Evolutionary conservation across 2,329 filamentous ascomycete species (phyloP).

Genomic region (Pseudocercospora cruenta): DNA sequence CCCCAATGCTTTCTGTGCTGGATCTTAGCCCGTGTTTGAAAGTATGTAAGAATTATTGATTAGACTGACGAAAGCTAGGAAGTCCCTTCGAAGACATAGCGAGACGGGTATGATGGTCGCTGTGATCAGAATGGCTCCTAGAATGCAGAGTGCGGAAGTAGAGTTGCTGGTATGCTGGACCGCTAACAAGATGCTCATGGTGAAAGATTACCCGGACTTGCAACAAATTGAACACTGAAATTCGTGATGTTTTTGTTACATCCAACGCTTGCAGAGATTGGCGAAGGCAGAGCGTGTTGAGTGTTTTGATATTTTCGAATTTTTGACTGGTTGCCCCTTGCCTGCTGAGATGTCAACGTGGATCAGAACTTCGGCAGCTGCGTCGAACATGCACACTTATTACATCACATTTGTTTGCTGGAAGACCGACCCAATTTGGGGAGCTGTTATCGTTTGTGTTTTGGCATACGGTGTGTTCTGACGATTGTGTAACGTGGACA

Average conservation of each 20-base stretch:
- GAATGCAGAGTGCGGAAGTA: neutral
- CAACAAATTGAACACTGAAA: neutral
- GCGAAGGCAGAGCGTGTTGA: neutral
- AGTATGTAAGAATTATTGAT: neutral
- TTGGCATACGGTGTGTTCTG: neutral
- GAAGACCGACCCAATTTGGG: neutral
- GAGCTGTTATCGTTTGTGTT: neutral
- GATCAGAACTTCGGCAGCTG: constrained; percentile 8
- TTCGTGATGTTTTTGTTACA: neutral
- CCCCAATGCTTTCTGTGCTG: constrained; percentile 61
- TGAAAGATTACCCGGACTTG: neutral
- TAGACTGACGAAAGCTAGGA: constrained; percentile 4
- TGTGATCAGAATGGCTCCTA: neutral
- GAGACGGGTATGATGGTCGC: neutral
- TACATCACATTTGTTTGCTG: constrained; percentile 3
- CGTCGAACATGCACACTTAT: neutral
- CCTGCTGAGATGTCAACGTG: neutral
- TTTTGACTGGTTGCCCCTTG: neutral
- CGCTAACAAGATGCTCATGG: neutral
- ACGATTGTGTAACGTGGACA: constrained; percentile 15
- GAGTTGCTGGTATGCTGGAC: neutral
- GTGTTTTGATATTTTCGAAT: neutral
- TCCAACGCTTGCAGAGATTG: neutral
- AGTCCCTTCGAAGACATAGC: constrained; percentile 4
- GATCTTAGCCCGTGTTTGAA: neutral